Evolutionary conservation across 495 filamentous ascomycete genomes (phyloP).

Genomic region (Glonium stellatum): DNA sequence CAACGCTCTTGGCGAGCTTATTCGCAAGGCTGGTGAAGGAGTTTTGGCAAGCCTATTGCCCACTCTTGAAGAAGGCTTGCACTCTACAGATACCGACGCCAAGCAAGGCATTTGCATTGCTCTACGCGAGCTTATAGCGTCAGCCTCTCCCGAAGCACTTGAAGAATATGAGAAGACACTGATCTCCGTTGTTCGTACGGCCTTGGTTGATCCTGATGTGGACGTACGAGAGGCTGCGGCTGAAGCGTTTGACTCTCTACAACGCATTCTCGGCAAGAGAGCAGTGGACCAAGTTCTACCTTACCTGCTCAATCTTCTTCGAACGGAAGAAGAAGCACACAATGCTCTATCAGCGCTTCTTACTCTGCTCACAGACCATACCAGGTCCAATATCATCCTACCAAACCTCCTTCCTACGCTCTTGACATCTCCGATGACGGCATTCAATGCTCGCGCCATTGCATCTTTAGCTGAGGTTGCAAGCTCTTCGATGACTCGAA

Average conservation of each 20-base stretch:
- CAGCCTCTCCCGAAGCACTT: constrained; percentile 81
- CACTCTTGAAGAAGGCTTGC: constrained; percentile 86
- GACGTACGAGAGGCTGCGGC: constrained; percentile 93
- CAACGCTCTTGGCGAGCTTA: constrained; percentile 91
- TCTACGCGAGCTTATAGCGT: constrained; percentile 82
- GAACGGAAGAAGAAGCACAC: constrained; percentile 77
- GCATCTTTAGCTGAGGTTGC: constrained; percentile 91
- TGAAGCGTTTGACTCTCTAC: constrained; percentile 91
- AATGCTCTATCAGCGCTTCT: constrained; percentile 88
- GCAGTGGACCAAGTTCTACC: constrained; percentile 93
- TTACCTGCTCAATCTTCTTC: constrained; percentile 77
- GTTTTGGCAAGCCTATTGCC: constrained; percentile 83
- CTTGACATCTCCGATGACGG: constrained; percentile 78
- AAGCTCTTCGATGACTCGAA: constrained; percentile 76
- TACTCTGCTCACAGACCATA: constrained; percentile 87
- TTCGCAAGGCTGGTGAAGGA: constrained; percentile 91
- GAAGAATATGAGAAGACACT: constrained; percentile 93
- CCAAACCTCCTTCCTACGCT: constrained; percentile 93
- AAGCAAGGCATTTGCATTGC: constrained; percentile 98
- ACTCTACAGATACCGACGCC: constrained; percentile 85
- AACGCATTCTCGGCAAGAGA: constrained; percentile 86
- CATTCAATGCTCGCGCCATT: constrained; percentile 89
- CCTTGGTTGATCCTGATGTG: constrained; percentile 79
- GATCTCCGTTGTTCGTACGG: constrained; percentile 88
- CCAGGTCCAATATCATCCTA: constrained; percentile 89